These are phyloP conservation scores for Boletus rex-veris DNA, from an alignment of 768 basidiomycete genomes.

Conservation along the genomic window DNA sequence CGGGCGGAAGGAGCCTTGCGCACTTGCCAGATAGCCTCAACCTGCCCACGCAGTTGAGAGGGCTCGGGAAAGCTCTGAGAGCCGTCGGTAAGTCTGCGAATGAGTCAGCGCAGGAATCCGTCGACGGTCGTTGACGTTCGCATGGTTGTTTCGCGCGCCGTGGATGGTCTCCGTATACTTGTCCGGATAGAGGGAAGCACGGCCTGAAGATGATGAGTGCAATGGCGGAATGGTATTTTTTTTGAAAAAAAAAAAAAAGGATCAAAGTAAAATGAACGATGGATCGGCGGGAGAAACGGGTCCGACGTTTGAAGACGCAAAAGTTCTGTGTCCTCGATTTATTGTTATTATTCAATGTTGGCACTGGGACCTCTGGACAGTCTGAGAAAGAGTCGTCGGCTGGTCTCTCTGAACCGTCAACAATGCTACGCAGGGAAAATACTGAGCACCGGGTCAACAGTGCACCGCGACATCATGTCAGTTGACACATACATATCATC, in stretches of 20 bases:
- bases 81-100: neutral
- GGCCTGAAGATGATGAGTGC: neutral
- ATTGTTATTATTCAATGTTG: neutral
- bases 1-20: too few species aligned
- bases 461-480: conserved; percentile 12
- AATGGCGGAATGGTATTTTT: neutral
- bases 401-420: neutral
- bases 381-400: neutral
- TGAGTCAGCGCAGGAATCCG: neutral
- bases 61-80: neutral
- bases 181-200: neutral
- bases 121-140: neutral
- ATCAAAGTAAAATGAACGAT: neutral
- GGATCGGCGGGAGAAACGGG: neutral
- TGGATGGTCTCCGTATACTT: neutral
- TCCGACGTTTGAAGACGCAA: neutral
- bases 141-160: neutral
- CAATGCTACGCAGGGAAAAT: neutral
- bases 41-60: neutral
- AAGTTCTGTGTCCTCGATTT: neutral
- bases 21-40: neutral
- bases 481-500: neutral
- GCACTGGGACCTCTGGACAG: neutral
- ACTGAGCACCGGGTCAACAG: neutral
- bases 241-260: neutral